phyloP scores from a whole-genome alignment of 768 basidiomycete species.

The Boletus rufocinnamomeus region DNA sequence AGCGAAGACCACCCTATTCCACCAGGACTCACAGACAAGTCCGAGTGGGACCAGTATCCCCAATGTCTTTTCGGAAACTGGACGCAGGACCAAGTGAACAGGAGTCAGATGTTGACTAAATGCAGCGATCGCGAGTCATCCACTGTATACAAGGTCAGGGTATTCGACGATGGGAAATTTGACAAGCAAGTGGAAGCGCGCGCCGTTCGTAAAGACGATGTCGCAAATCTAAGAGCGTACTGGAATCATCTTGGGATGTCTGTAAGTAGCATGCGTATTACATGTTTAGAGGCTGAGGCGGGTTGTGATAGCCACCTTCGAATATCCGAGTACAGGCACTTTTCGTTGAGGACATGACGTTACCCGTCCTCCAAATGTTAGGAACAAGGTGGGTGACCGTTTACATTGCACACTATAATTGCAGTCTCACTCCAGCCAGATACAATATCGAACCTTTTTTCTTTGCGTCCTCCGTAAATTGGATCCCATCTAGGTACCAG shows the following conservation, averaged over 20 bases:
- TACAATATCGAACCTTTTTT: conserved; percentile 47
- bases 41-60: conserved; percentile 46
- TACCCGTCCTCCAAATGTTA: conserved; percentile 41
- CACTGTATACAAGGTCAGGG: conserved; percentile 20
- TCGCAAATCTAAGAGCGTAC: conserved; percentile 19
- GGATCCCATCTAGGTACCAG: conserved; percentile 45
- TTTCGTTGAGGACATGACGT: conserved; percentile 41
- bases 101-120: conserved; percentile 36
- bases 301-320: conserved; percentile 23
- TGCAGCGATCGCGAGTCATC: conserved; percentile 20
- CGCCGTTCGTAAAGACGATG: conserved; percentile 17
- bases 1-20: not conserved
- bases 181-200: conserved; percentile 14
- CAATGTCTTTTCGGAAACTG: conserved; percentile 55
- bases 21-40: not conserved
- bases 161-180: conserved; percentile 22
- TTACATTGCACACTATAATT: no score
- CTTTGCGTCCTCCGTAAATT: conserved; percentile 44
- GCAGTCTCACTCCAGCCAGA: conserved; percentile 25
- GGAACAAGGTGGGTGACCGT: conserved; percentile 37
- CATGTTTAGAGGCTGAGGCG: conserved; percentile 1
- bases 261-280: conserved; percentile 22
- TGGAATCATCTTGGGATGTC: conserved; percentile 30
- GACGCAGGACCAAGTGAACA: conserved; percentile 45
- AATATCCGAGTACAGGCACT: conserved; percentile 36